A percentile compares a stretch with the other conserved stretches of the same genome.
Conservation (phyloP, 257 asterid species). For the Vinca minor region DNA sequence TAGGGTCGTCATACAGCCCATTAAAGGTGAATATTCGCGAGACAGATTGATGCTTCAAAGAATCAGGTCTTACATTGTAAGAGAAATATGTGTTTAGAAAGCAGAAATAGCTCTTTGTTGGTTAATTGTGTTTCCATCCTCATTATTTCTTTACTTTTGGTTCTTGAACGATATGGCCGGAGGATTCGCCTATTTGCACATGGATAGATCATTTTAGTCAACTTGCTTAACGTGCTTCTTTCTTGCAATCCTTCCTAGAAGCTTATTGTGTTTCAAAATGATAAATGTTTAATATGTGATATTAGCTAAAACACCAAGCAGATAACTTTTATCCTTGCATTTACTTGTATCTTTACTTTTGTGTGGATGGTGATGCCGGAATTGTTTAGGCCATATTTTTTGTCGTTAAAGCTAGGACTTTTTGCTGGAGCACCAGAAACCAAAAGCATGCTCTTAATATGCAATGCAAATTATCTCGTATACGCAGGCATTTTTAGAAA, state of each 20-base stretch:
- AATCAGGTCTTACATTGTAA: slow-evolving; percentile 99
- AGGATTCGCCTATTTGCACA: neutral
- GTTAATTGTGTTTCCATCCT: slow-evolving; percentile 8
- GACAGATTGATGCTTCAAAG: slow-evolving; percentile 99
- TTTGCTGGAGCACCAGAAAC: too few relatives aligned
- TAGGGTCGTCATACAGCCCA: slow-evolving; percentile 55
- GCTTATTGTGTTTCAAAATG: neutral
- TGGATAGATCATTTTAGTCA: neutral
- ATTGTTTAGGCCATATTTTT: too few relatives aligned
- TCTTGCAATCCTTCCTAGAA: neutral
- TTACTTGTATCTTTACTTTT: too few relatives aligned
- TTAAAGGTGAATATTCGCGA: slow-evolving; percentile 97
- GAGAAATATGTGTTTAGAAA: slow-evolving; percentile 39
- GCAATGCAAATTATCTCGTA: slow-evolving; percentile 9
- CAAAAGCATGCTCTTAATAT: too few relatives aligned
- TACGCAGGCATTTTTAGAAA: slow-evolving; percentile 60
- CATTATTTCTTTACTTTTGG: neutral
- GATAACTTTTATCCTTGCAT: neutral
- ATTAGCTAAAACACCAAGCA: neutral
- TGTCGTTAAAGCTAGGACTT: too few relatives aligned
- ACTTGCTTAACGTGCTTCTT: neutral
- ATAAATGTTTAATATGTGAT: too few relatives aligned
- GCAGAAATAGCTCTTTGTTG: slow-evolving; percentile 20
- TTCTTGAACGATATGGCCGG: neutral
- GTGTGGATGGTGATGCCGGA: too few relatives aligned